These are phyloP conservation scores for Heterobasidion irregulare DNA, from an alignment of 1,284 basidiomycete genomes.

Conservation along the genomic window DNA sequence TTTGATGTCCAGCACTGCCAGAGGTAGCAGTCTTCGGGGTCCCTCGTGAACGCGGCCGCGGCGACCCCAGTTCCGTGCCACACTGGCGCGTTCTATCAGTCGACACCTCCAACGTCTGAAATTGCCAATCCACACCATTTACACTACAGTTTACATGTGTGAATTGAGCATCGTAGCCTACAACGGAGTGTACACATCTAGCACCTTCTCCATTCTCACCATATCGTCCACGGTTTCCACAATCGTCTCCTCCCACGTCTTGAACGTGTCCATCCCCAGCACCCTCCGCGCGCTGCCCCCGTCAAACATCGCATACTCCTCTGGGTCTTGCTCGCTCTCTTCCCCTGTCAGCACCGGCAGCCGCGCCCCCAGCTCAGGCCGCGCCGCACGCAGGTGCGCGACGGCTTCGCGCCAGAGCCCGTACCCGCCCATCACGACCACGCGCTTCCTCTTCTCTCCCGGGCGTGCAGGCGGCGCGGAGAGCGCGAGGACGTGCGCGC, in stretches of 20 bases:
- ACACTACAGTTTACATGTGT: no score
- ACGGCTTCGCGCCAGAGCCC: not conserved
- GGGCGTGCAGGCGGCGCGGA: not conserved
- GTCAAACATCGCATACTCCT: not conserved
- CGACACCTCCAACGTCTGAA: no score
- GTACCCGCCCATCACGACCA: not conserved
- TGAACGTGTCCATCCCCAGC: not conserved
- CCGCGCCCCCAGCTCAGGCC: not conserved
- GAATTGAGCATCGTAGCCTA: no score
- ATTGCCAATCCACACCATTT: no score
- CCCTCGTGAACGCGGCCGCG: no score
- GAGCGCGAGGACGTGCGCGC: not conserved
- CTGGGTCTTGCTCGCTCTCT: not conserved
- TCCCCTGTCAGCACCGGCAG: not conserved
- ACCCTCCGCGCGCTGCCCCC: not conserved
- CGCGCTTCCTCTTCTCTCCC: not conserved
- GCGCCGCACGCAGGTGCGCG: not conserved
- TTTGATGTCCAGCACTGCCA: no score
- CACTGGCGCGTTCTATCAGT: no score
- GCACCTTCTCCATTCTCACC: not conserved
- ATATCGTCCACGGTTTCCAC: not conserved
- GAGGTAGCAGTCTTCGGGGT: no score
- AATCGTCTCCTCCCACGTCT: constrained; percentile 1
- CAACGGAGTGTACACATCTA: not conserved
- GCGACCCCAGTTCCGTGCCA: no score